phyloP scores from a whole-genome alignment of 352 stramenopile genomes.

The Pythium inflatum region DNA sequence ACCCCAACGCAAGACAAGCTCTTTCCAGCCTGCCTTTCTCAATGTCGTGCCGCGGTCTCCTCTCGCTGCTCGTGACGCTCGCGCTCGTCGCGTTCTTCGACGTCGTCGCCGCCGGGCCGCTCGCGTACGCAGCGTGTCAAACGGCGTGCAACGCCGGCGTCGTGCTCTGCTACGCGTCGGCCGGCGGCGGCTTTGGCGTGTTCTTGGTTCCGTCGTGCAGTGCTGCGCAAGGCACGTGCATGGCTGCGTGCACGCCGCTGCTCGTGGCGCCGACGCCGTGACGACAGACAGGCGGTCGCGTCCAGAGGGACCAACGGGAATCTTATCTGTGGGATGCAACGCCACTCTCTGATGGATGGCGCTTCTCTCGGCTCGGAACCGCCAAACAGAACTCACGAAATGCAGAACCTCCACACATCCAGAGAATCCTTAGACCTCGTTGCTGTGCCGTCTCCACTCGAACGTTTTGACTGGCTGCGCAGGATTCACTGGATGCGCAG shows the following conservation, averaged over 20 bases:
- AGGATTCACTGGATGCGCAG: no score
- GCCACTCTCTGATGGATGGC: no score
- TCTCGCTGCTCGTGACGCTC: neutral
- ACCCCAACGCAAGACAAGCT: no score
- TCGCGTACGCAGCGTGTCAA: conserved; percentile 46
- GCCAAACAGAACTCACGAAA: no score
- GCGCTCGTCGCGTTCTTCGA: neutral
- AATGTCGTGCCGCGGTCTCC: neutral
- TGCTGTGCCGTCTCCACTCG: no score
- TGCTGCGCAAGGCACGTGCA: conserved; percentile 37
- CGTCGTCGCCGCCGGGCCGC: conserved; percentile 21
- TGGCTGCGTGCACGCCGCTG: conserved; percentile 42
- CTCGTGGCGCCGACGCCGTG: conserved; percentile 38
- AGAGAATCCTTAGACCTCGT: no score
- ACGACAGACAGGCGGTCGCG: no score
- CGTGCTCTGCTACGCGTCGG: conserved; percentile 43
- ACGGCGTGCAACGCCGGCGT: conserved; percentile 44
- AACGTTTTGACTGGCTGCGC: no score
- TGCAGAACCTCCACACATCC: no score
- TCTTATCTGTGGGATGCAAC: no score
- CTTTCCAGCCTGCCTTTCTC: neutral
- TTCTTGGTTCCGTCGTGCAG: conserved; percentile 41
- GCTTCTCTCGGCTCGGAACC: no score
- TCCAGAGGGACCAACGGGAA: no score
- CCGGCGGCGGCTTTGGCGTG: conserved; percentile 44